Conservation (phyloP, 495 filamentous ascomycete genomes). For the Neurospora terricola region DNA sequence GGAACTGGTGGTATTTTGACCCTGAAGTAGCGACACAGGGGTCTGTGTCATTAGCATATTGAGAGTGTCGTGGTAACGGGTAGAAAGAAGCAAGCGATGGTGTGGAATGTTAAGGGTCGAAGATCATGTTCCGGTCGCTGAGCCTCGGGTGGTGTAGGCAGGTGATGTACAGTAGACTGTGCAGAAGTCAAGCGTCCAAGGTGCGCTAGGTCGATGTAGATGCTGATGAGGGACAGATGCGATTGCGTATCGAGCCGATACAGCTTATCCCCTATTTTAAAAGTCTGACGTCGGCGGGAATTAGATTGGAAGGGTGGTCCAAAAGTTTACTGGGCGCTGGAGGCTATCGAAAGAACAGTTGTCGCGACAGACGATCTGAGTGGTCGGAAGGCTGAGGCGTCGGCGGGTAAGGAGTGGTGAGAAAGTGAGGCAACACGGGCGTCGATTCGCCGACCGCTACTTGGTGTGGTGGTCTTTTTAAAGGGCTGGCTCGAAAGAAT, state of each 20-base stretch:
- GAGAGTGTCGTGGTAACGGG: conserved; percentile 1
- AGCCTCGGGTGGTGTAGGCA: background rate
- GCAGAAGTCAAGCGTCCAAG: background rate
- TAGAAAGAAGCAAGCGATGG: background rate
- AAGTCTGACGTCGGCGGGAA: background rate
- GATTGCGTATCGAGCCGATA: background rate
- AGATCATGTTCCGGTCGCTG: background rate
- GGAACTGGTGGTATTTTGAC: conserved; percentile 28
- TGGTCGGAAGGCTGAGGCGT: conserved; percentile 18
- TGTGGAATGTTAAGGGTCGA: background rate
- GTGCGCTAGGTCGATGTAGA: background rate
- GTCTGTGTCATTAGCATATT: conserved; percentile 43
- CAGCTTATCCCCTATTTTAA: background rate
- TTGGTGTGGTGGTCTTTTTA: conserved; percentile 2
- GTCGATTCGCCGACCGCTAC: conserved; percentile 26
- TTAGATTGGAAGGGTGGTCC: background rate
- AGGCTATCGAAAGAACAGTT: conserved; percentile 8
- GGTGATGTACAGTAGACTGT: background rate
- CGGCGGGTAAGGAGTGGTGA: conserved; percentile 20
- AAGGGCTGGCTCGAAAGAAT: conserved; percentile 1
- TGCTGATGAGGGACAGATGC: background rate
- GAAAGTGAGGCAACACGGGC: conserved; percentile 6
- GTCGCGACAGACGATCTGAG: conserved; percentile 20
- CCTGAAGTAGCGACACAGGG: conserved; percentile 37
- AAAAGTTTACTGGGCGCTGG: conserved; percentile 13